Evolutionary conservation across 305 asterid genomes (phyloP).

Genomic region (Solanum hybrid): DNA sequence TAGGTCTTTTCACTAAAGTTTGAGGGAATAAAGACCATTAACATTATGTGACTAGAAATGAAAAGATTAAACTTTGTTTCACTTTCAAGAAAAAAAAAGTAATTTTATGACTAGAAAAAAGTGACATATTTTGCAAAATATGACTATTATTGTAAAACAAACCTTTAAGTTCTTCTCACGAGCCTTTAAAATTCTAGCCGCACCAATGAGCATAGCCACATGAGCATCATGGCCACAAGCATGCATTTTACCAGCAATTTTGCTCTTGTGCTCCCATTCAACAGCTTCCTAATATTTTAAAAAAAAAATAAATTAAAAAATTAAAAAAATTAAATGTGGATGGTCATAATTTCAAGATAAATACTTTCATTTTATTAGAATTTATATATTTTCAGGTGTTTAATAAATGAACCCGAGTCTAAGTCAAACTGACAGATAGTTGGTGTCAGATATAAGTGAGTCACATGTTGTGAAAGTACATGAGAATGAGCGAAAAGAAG

Average conservation of each 20-base stretch:
- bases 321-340: not conserved
- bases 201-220: constrained; percentile 88
- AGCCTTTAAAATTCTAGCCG: constrained; percentile 61
- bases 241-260: constrained; percentile 73
- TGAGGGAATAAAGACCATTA: not conserved
- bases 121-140: not conserved
- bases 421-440: no score
- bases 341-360: not conserved
- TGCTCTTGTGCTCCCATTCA: constrained; percentile 90
- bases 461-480: not conserved
- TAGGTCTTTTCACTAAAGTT: not conserved
- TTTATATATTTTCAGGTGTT: not conserved
- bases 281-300: constrained; percentile 48
- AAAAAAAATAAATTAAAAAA: not conserved
- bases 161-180: constrained; percentile 58
- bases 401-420: not conserved
- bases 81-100: not conserved
- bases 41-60: not conserved
- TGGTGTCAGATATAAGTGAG: not conserved
- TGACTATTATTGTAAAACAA: not conserved
- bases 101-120: not conserved
- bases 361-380: not conserved
- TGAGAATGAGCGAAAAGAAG: not conserved
- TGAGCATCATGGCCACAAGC: constrained; percentile 98
- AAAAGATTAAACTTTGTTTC: not conserved